phyloP scores from a whole-genome alignment of 2,329 filamentous ascomycete species.

The Colletotrichum costaricense region DNA sequence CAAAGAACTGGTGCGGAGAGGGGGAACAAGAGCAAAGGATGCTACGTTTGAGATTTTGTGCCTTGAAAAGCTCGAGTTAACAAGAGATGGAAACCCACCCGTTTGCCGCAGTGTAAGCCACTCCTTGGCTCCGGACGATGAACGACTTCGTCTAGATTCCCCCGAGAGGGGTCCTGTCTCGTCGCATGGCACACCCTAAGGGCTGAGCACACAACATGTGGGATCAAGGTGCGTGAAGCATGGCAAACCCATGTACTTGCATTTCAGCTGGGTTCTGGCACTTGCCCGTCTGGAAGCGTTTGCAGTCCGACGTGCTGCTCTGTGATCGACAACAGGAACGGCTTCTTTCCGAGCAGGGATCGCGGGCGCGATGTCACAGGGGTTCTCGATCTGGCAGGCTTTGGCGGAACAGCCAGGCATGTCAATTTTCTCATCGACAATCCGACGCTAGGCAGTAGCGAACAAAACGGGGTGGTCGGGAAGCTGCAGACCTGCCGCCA shows the following conservation, averaged over 20 bases:
- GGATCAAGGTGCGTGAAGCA: background rate
- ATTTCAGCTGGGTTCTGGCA: slow-evolving; percentile 7
- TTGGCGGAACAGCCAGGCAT: background rate
- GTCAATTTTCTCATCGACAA: background rate
- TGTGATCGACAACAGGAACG: background rate
- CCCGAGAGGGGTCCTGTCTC: background rate
- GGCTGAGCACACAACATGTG: background rate
- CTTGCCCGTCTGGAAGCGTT: background rate
- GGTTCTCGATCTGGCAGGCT: background rate
- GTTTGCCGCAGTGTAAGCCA: background rate
- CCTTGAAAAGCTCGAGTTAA: background rate
- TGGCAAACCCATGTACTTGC: slow-evolving; percentile 4
- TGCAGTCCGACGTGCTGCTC: background rate
- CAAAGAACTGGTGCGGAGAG: slow-evolving; percentile 13
- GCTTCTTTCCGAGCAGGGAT: background rate
- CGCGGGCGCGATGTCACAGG: background rate
- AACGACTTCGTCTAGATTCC: background rate
- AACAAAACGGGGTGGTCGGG: background rate
- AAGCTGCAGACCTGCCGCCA: background rate
- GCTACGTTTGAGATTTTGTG: slow-evolving; percentile 16
- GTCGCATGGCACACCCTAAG: slow-evolving; percentile 2
- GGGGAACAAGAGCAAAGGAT: background rate
- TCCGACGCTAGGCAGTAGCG: background rate
- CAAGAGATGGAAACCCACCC: background rate
- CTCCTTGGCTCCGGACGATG: background rate